Percentiles rank a stretch among this genome's conserved stretches.
These are phyloP conservation scores for Termitomyces sp. DNA, from an alignment of 768 basidiomycete species.

Conservation along the genomic window DNA sequence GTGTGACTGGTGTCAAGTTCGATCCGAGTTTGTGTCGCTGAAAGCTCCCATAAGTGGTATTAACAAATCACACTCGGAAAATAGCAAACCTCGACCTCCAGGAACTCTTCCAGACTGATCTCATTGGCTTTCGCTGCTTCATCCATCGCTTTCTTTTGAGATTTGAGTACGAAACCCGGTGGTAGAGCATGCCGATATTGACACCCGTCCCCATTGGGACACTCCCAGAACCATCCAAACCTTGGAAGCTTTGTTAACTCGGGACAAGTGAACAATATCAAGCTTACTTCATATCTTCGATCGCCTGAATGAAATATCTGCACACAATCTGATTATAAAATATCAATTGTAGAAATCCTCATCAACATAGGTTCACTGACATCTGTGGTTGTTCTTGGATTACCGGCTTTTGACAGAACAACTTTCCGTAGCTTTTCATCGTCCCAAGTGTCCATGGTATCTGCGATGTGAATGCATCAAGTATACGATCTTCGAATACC, in stretches of 20 bases:
- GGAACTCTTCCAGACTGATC: constrained; percentile 94
- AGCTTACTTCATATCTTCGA: constrained; percentile 77
- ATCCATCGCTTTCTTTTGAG: constrained; percentile 86
- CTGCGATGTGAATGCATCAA: constrained; percentile 30
- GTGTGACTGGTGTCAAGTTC: constrained; percentile 90
- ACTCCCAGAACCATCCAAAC: constrained; percentile 97
- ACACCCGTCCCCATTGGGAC: constrained; percentile 84
- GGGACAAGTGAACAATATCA: background rate
- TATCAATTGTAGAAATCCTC: background rate
- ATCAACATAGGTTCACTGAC: constrained; percentile 33
- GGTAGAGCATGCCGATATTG: constrained; percentile 95
- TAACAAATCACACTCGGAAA: background rate
- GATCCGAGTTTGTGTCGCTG: constrained; percentile 92
- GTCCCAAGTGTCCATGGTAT: constrained; percentile 98
- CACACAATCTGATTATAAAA: constrained; percentile 75
- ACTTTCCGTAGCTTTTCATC: constrained; percentile 90
- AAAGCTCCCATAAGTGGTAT: background rate
- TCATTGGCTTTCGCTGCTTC: constrained; percentile 85
- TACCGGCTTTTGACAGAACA: constrained; percentile 82
- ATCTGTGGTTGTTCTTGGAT: constrained; percentile 89
- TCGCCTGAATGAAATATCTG: constrained; percentile 95
- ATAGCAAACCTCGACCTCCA: constrained; percentile 84
- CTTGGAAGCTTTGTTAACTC: constrained; percentile 21
- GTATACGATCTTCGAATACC: background rate
- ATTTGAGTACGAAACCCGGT: constrained; percentile 92